Evolutionary conservation across 768 basidiomycete genomes (phyloP), one percentile per base, ranked within the genome.

Genomic region (Hysterangium stoloniferum): DNA sequence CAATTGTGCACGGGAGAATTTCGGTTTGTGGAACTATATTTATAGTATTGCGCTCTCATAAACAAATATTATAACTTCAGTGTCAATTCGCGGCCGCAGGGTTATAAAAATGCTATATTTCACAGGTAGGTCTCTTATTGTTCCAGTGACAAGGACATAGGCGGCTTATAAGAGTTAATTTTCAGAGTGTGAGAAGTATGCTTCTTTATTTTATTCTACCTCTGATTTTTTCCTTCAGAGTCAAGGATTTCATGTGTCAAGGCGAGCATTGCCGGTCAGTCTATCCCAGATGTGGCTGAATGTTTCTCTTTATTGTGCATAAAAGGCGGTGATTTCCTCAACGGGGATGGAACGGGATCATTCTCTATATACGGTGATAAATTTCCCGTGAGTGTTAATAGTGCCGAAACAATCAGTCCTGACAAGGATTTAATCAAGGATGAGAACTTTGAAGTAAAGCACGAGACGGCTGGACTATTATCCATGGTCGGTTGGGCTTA

Each of bases 1-100:
- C 95, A 98, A 60, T 71, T 98, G 24, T 98, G 95, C 62, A 97
- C 94, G 2, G 96, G 96, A n/a, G 95, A 98, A 69, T 88, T 80
- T 67, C 78, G 91, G 88, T 93, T 60, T 45, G 73, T 45, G 29
- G 11, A 5, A 47, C 36, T 34, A 1, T 15, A 17, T 32, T n/a
- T 38, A 2, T 6, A 41, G n/a, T 33, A 20, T 9, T 48, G 15
- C 6, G 27, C 31, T 28, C 19, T 29, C 28, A 27, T 25, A 7
- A 32, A 17, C 13, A 22, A 27, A 20, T 12, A 9, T 48, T 19
- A 45, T 32, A 12, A 36, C 2, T 2, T 36, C 52, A 87, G 87
- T 57, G 77, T 89, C 5, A 89, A 93, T 58, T 78, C 84, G 12
- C 72, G 88, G 51, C 91, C 92, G 2, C 87, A 91, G 64, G 92